Conservation (phyloP, 228 moss, liverwort and hornwort species). For the Sphagnum fallax region DNA sequence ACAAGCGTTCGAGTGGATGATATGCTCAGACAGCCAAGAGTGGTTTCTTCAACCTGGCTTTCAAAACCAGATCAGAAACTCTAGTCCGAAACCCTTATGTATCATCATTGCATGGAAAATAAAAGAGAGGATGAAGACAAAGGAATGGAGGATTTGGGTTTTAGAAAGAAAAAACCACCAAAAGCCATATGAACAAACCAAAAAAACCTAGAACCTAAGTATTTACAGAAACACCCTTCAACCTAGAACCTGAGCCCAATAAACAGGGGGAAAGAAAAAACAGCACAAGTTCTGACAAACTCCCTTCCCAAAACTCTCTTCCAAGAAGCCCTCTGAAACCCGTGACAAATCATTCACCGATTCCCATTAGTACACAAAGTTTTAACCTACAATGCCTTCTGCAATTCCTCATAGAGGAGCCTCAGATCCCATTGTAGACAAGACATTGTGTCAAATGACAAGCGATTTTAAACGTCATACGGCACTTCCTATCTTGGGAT, state of each 20-base stretch:
- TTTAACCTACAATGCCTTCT: constrained; percentile 39
- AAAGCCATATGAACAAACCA: too few relatives aligned
- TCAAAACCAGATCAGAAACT: constrained; percentile 16
- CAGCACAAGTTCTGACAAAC: background rate
- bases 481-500: constrained; percentile 76
- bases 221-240: too few relatives aligned
- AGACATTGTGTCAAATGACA: background rate
- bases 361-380: constrained; percentile 12
- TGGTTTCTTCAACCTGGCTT: constrained; percentile 33
- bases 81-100: background rate
- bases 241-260: too few relatives aligned
- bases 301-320: too few relatives aligned
- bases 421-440: constrained; percentile 8
- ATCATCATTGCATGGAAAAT: constrained; percentile 6
- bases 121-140: background rate
- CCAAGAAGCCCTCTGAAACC: constrained; percentile 43
- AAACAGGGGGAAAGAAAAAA: too few relatives aligned
- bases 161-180: too few relatives aligned
- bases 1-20: rapidly evolving
- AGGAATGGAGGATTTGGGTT: too few relatives aligned
- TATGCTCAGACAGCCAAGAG: constrained; percentile 49
- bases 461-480: constrained; percentile 41
- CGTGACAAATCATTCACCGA: constrained; percentile 47
- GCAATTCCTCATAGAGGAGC: background rate
- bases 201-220: too few relatives aligned